Evolutionary conservation across 2,329 filamentous ascomycete genomes (phyloP).

Genomic region (Lecanicillium sp.): DNA sequence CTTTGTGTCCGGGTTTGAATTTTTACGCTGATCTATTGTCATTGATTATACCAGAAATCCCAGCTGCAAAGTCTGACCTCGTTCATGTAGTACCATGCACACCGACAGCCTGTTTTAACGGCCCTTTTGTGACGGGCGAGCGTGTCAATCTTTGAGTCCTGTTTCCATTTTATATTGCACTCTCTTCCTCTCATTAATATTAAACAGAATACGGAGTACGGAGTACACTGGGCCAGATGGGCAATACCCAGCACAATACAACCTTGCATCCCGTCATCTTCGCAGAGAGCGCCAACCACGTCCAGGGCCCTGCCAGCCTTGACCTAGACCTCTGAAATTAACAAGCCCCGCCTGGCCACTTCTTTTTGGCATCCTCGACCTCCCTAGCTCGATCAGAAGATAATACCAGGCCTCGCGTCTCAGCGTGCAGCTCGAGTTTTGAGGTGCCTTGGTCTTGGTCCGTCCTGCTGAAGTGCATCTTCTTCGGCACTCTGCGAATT

Average conservation of each 20-base stretch:
- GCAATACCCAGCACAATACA: too few relatives aligned
- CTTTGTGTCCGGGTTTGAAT: not conserved
- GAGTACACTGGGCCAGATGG: too few relatives aligned
- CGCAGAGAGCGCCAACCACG: not conserved
- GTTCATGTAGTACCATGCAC: too few relatives aligned
- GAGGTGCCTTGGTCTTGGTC: not conserved
- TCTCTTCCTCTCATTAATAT: not conserved
- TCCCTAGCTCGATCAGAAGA: too few relatives aligned
- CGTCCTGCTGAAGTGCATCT: not conserved
- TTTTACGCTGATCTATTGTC: not conserved
- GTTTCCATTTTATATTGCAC: not conserved
- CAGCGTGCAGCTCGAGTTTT: too few relatives aligned
- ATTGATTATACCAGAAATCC: too few relatives aligned
- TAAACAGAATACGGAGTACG: too few relatives aligned
- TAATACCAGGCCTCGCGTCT: constrained; percentile 7
- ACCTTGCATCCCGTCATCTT: not conserved
- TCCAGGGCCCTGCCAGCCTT: not conserved
- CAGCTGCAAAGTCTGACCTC: too few relatives aligned
- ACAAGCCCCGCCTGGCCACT: constrained; percentile 4
- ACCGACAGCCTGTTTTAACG: not conserved
- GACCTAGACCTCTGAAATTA: constrained; percentile 3
- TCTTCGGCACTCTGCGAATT: not conserved
- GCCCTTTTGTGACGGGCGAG: not conserved
- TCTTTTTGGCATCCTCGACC: too few relatives aligned
- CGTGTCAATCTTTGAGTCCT: too few relatives aligned